Base-by-base conservation (phyloP, 305 asterid species). In the Euphrasia arctica region DNA sequence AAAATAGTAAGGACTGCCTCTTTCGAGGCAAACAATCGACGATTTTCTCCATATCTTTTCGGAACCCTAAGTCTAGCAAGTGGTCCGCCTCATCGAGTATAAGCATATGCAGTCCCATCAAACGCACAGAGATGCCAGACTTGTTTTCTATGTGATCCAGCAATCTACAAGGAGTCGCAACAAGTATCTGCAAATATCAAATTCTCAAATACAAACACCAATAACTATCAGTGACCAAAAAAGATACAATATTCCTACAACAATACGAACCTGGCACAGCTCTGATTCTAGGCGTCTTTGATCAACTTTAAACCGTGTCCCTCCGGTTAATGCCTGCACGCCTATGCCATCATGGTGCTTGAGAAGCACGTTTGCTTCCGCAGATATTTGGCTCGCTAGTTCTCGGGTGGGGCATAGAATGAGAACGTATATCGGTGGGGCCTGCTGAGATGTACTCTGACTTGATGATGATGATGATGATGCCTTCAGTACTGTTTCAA, bases 91-190 rank as follows among this genome's bases (percentile, higher is more conserved):
- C 98, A 72, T 92, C 98, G 48, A 92, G 80, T 67, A 92, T 82
- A 70, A 92, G 86, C 97, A 90, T 85, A 70, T 82, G 81, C 76
- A 87, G 78, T 77, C 91, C 83, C 97, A 85, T 92, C 73, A 92
- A 82, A 28, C 94, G 94, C 58, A 77, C 73, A 18, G 97, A 87
- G 68, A 92, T 79, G 68, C 86, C 85, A 74, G 98, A 87, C 84
- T 86, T 92, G 84, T 84, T 90, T 81, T 90, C 98, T 49, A 92
- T 72, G 75, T 92, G 98, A 76, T 92, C 98, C 74, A 92, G 71
- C 74, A 92, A 78, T 80, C 97, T 87, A 78, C 96, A 94, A 57
- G 98, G 98, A 64, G 98, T 92, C 28, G 97, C 98, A 60, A 92
- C 86, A 67, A 92, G 78, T 71, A 91, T 85, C 96, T 89, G 82